Conservation (phyloP, 306 rosid species). For the Betula pendula region DNA sequence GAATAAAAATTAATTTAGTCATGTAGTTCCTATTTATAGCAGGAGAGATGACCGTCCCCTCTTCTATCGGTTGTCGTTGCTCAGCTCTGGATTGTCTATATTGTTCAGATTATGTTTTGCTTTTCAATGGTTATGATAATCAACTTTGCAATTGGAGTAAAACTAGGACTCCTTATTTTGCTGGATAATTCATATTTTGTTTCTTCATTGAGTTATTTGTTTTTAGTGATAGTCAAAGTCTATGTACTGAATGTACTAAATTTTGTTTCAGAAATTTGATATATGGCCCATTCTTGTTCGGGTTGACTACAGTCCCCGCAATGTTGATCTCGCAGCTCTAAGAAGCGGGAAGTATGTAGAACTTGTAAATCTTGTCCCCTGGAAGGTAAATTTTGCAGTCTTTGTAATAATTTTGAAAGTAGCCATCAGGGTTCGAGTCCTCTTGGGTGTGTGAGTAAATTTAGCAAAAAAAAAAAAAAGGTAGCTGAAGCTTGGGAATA, state of each 20-base stretch:
- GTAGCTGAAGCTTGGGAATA: background rate
- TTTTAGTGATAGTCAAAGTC: background rate
- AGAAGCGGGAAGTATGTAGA: slow-evolving; percentile 87
- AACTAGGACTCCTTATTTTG: slow-evolving; percentile 19
- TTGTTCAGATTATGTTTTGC: slow-evolving; percentile 1
- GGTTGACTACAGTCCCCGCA: slow-evolving; percentile 85
- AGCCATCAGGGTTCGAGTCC: background rate
- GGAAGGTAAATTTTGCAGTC: slow-evolving; percentile 69
- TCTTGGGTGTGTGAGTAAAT: background rate
- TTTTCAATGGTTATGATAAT: slow-evolving; percentile 19
- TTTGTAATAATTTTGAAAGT: background rate
- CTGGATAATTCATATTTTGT: background rate
- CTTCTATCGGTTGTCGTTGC: background rate
- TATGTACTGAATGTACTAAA: slow-evolving; percentile 25
- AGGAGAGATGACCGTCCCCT: background rate
- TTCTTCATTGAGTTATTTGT: background rate
- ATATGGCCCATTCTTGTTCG: slow-evolving; percentile 80
- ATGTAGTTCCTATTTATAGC: background rate
- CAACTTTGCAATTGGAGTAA: slow-evolving; percentile 13
- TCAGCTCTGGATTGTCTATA: background rate
- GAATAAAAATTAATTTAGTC: background rate
- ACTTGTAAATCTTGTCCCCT: slow-evolving; percentile 87
- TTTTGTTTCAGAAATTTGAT: slow-evolving; percentile 77
- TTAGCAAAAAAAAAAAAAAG: background rate
- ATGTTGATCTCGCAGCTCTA: slow-evolving; percentile 85